Conservation (phyloP, 140 eudicot species). For the Anethum foeniculum region DNA sequence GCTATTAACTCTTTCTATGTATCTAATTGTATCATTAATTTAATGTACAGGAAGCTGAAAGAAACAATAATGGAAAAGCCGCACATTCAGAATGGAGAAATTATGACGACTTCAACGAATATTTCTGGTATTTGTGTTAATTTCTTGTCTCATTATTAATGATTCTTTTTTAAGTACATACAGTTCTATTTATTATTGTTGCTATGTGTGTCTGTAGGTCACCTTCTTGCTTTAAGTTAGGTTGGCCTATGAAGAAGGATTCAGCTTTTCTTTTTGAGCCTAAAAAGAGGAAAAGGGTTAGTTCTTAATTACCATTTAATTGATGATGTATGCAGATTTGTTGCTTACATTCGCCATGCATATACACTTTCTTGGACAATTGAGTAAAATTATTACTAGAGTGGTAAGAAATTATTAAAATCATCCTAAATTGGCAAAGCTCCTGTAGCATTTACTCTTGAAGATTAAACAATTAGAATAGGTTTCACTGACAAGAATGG, state of each 20-base stretch:
- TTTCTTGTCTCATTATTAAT: not conserved
- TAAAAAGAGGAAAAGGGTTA: conserved; percentile 59
- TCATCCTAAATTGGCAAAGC: not conserved
- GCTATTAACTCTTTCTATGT: not conserved
- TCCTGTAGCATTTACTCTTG: not conserved
- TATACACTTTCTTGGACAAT: not conserved
- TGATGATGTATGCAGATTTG: not conserved
- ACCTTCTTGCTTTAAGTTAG: conserved; percentile 70
- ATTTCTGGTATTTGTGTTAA: conserved; percentile 60
- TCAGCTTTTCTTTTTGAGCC: conserved; percentile 69
- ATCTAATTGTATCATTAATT: not conserved
- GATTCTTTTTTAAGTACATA: not conserved
- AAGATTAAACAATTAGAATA: not conserved
- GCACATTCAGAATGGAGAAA: conserved; percentile 96
- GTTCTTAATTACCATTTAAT: conserved; percentile 7
- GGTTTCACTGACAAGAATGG: not conserved
- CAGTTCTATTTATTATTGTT: not conserved
- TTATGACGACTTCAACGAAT: conserved; percentile 94
- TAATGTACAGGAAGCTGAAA: conserved; percentile 68
- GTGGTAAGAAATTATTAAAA: not conserved
- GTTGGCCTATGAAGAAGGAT: conserved; percentile 74
- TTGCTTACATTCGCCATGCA: not conserved
- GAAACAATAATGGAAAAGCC: conserved; percentile 77
- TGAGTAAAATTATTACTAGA: not conserved
- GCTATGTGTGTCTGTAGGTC: conserved; percentile 46